A percentile compares a stretch with the other conserved stretches of the same genome.
phyloP scores from a whole-genome alignment of 1,284 basidiomycete genomes.

The Marasmius tenuissimus region DNA sequence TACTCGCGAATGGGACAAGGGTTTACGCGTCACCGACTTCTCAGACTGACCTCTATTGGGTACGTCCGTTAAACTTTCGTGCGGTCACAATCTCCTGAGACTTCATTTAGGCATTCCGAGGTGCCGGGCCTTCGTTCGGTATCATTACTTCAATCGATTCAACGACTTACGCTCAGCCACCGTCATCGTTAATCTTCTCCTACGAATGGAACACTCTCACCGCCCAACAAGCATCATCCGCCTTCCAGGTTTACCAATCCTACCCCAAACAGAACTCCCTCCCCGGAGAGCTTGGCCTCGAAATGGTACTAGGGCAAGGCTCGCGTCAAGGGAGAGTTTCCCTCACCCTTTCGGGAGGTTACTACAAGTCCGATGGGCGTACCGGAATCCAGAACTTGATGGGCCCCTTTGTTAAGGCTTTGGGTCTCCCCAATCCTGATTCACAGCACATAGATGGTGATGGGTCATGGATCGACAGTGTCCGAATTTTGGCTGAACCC shows the following conservation, averaged over 20 bases:
- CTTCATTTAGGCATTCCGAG: constrained; percentile 26
- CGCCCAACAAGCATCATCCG: constrained; percentile 10
- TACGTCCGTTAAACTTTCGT: constrained; percentile 3
- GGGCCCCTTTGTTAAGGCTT: background rate
- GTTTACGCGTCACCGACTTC: constrained; percentile 21
- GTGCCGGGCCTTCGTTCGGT: constrained; percentile 31
- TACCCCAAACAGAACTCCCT: constrained; percentile 11
- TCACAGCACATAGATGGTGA: background rate
- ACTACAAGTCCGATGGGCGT: constrained; percentile 3
- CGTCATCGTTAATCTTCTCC: constrained; percentile 20
- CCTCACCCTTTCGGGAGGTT: constrained; percentile 9
- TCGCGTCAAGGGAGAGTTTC: constrained; percentile 1
- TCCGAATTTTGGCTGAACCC: background rate
- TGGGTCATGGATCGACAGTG: constrained; percentile 4
- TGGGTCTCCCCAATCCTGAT: background rate
- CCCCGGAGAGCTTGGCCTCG: constrained; percentile 14
- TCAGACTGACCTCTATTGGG: constrained; percentile 32
- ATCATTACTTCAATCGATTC: constrained; percentile 29
- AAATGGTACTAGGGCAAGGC: constrained; percentile 7
- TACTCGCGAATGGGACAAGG: constrained; percentile 29
- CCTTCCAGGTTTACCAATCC: constrained; percentile 19
- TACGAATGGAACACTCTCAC: constrained; percentile 14
- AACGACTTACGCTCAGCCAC: constrained; percentile 25
- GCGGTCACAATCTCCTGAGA: background rate
- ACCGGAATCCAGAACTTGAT: background rate